Conservation (phyloP, 1,284 basidiomycete genomes). For the Leucoagaricus sp. region DNA sequence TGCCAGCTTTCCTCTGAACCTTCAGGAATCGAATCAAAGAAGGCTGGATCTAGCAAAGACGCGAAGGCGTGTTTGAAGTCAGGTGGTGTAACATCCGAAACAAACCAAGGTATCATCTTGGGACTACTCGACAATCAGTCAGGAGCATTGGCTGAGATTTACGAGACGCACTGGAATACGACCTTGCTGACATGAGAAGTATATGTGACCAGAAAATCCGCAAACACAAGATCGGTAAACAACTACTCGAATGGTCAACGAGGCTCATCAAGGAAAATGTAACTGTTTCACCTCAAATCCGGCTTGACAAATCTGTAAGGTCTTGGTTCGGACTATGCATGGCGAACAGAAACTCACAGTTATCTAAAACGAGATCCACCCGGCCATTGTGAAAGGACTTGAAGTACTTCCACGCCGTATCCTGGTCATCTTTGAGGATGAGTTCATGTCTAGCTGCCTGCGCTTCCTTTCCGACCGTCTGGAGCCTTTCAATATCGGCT, state of each 20-base stretch:
- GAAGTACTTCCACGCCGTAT: constrained; percentile 76
- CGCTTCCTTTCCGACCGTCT: constrained; percentile 78
- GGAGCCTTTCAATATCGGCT: constrained; percentile 82
- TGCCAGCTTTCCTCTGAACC: constrained; percentile 24
- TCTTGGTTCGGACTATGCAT: constrained; percentile 2
- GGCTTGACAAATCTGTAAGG: constrained; percentile 45
- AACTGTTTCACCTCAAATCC: constrained; percentile 75
- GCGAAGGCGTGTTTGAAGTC: constrained; percentile 66
- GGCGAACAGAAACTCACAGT: constrained; percentile 52
- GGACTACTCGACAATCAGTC: constrained; percentile 48
- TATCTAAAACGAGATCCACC: constrained; percentile 92
- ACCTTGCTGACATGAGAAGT: constrained; percentile 82
- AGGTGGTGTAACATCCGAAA: constrained; percentile 84
- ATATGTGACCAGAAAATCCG: constrained; percentile 89
- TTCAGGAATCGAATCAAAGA: constrained; percentile 42
- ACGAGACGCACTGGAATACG: constrained; percentile 79
- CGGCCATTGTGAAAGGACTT: constrained; percentile 56
- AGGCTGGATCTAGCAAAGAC: constrained; percentile 59
- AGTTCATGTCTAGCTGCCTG: constrained; percentile 74
- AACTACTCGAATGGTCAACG: constrained; percentile 48
- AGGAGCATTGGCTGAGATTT: neutral
- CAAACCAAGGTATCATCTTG: constrained; percentile 92
- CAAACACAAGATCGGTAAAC: constrained; percentile 93
- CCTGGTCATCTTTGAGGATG: constrained; percentile 86
- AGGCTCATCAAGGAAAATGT: neutral